Evolutionary conservation across 768 basidiomycete genomes (phyloP), one percentile per base, ranked within the genome.

Genomic region (Lactarius trivialis): DNA sequence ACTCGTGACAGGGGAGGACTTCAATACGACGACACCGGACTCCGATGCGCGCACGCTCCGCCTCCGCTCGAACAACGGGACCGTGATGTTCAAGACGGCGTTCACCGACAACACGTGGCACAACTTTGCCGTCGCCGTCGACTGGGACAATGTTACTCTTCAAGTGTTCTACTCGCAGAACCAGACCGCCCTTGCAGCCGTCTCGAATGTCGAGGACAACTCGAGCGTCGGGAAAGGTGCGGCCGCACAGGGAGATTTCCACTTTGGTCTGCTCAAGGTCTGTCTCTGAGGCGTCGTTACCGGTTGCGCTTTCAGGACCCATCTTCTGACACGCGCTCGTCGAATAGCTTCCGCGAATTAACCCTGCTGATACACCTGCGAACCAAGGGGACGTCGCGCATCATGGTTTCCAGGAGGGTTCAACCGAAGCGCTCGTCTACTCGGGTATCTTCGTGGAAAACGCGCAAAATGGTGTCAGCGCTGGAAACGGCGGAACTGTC

Each of bases 201-300:
- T 85, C 19, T 79, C 79, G 2, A 68, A 69, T 7, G 70, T 76
- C 1, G 66, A 75, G 30, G 71, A 74, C 8, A 86, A 84, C 67
- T 69, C 70, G 50, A 76, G 76, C 17, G 73, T 72, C 2, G 66
- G 73, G 7, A 45, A 68, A 2, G 83, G 82, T 4, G 58, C 75
- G n/a, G 71, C 70, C 11, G 83, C 80, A 5, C 75, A 77, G 65
- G 85, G 85, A 8, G 82, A 86, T 55, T 84, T 82, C 74, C 84
- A 85, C 68, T 79, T 85, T 65, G 83, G 81, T 2, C 68, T 85
- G 4, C 72, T 86, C 55, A 85, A 86, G 77, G 82, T 83, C 36
- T 37, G 73, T 67, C 45, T 28, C n/a, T 12, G 43, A 52, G 4
- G 36, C 24, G 14, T 57, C 19, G 19, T 15, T 17, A 8, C 3